Conservation (phyloP, 345 rosid genomes). For the Sapria himalayana region DNA sequence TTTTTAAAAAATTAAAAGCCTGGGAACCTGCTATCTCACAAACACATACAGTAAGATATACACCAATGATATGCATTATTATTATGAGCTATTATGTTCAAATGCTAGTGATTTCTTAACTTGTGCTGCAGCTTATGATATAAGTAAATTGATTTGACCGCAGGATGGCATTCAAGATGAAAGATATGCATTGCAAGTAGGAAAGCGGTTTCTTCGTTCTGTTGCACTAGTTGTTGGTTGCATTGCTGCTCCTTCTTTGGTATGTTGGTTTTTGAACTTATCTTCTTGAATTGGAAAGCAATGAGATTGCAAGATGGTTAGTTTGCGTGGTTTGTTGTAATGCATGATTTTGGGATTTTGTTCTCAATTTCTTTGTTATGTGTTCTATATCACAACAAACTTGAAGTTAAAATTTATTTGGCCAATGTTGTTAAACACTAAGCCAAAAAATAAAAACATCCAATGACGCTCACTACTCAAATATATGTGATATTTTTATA, state of each 20-base stretch:
- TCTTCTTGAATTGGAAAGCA: too few species aligned
- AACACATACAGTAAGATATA: constrained; percentile 38
- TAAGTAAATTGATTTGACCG: constrained; percentile 15
- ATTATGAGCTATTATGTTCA: neutral
- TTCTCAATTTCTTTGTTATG: too few species aligned
- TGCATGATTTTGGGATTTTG: too few species aligned
- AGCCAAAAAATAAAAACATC: too few species aligned
- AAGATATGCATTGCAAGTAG: constrained; percentile 51
- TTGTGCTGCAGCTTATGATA: constrained; percentile 7
- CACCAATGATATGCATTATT: neutral
- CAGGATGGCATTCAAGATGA: constrained; percentile 91
- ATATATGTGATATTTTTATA: too few species aligned
- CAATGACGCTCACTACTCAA: too few species aligned
- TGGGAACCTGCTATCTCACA: constrained; percentile 57
- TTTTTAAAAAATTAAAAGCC: constrained; percentile 80
- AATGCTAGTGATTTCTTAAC: too few species aligned
- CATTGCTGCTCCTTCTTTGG: constrained; percentile 71
- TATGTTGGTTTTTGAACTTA: constrained; percentile 13
- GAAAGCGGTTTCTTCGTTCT: constrained; percentile 76
- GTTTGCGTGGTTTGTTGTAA: too few species aligned
- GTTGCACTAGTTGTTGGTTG: constrained; percentile 73
- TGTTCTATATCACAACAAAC: too few species aligned
- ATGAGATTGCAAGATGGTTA: too few species aligned
- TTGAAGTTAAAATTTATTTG: too few species aligned
- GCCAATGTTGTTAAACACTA: too few species aligned